These are phyloP conservation scores for Trypanosoma scelopori DNA, from an alignment of 208 protist genomes.

Conservation along the genomic window DNA sequence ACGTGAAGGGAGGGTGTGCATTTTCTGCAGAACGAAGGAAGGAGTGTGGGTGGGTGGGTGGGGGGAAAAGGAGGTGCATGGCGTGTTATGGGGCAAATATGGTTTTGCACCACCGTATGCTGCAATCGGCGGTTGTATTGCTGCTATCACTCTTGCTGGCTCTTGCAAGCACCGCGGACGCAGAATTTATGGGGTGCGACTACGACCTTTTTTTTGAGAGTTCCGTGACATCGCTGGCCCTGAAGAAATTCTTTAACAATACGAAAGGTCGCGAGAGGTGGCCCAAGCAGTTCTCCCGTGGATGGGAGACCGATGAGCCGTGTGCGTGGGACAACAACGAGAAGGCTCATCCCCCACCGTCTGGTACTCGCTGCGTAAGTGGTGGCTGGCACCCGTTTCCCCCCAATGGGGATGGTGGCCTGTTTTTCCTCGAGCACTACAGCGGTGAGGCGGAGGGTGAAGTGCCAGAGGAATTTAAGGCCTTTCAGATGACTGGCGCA, in stretches of 20 bases:
- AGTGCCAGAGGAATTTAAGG: slow-evolving; percentile 22
- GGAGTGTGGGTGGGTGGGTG: no score
- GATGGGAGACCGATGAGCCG: slow-evolving; percentile 18
- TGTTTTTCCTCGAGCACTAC: slow-evolving; percentile 24
- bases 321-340: slow-evolving; percentile 28
- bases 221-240: slow-evolving; percentile 12
- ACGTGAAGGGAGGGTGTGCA: no score
- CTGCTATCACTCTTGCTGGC: neutral
- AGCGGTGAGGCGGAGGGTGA: slow-evolving; percentile 22
- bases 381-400: slow-evolving; percentile 19
- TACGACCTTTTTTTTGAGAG: slow-evolving; percentile 16
- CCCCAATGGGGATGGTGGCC: slow-evolving; percentile 17
- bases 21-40: no score
- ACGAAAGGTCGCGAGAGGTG: slow-evolving; percentile 18
- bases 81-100: no score
- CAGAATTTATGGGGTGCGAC: slow-evolving; percentile 19
- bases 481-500: slow-evolving; percentile 23
- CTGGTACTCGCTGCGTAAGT: slow-evolving; percentile 13
- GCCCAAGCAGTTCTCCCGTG: slow-evolving; percentile 9
- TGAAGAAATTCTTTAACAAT: slow-evolving; percentile 21
- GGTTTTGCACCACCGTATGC: no score
- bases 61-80: no score
- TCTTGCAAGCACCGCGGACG: neutral
- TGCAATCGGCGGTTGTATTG: neutral
- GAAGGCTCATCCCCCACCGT: slow-evolving; percentile 1